phyloP scores from a whole-genome alignment of 2,329 filamentous ascomycete genomes.

The Epichloe scottii region DNA sequence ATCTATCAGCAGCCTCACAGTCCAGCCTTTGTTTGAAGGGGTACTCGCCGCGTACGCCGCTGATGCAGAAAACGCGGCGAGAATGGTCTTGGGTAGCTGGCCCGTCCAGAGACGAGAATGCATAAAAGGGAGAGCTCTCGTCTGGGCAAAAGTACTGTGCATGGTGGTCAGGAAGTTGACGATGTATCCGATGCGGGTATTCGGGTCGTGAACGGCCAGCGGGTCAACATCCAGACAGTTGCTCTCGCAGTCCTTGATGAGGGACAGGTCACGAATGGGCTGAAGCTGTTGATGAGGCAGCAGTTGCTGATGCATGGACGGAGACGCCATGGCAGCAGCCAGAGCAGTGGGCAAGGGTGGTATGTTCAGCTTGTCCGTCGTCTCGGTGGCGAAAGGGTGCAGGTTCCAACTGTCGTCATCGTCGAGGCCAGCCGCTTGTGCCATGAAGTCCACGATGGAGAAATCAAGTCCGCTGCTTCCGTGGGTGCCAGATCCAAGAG shows the following conservation, averaged over 20 bases:
- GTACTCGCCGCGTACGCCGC: slow-evolving; percentile 26
- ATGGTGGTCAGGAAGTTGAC: slow-evolving; percentile 20
- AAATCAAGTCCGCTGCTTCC: slow-evolving; percentile 19
- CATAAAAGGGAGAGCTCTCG: slow-evolving; percentile 27
- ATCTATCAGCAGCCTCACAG: slow-evolving; percentile 26
- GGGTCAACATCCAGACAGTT: slow-evolving; percentile 17
- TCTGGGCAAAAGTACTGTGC: slow-evolving; percentile 22
- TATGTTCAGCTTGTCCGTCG: slow-evolving; percentile 18
- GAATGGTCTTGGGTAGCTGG: slow-evolving; percentile 25
- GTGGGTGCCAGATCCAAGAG: neutral
- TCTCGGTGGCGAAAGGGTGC: slow-evolving; percentile 8
- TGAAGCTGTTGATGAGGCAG: slow-evolving; percentile 6
- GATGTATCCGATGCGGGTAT: slow-evolving; percentile 22
- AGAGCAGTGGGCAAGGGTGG: slow-evolving; percentile 14
- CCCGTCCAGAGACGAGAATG: slow-evolving; percentile 29
- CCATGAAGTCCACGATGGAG: slow-evolving; percentile 23
- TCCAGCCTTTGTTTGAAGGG: slow-evolving; percentile 24
- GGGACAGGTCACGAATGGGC: slow-evolving; percentile 19
- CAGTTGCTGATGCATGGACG: slow-evolving; percentile 4
- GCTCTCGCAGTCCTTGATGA: slow-evolving; percentile 12
- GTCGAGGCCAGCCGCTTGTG: slow-evolving; percentile 9
- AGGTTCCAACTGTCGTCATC: slow-evolving; percentile 16
- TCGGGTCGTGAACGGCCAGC: slow-evolving; percentile 23
- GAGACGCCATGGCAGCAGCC: slow-evolving; percentile 6
- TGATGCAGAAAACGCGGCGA: slow-evolving; percentile 27